Evolutionary conservation across 2,329 filamentous ascomycete genomes (phyloP).

Genomic region (Ophiostoma montium): DNA sequence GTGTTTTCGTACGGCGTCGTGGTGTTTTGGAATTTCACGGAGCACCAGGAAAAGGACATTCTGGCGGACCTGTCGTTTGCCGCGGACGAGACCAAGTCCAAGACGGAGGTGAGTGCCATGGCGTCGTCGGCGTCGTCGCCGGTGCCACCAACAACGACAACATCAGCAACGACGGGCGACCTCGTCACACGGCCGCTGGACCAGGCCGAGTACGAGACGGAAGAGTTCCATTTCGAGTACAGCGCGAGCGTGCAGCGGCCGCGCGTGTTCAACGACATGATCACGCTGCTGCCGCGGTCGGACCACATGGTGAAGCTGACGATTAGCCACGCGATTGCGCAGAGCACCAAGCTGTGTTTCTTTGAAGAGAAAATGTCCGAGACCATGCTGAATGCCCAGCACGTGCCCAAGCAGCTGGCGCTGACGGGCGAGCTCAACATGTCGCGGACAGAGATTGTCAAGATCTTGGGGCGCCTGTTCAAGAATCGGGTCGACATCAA

Average conservation of each 20-base stretch:
- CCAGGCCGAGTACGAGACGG: slow-evolving; percentile 88
- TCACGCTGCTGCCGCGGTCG: slow-evolving; percentile 73
- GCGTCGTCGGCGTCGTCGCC: neutral
- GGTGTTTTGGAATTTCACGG: slow-evolving; percentile 98
- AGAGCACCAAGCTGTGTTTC: slow-evolving; percentile 90
- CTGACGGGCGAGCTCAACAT: slow-evolving; percentile 83
- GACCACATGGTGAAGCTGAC: slow-evolving; percentile 99
- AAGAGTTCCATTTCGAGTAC: slow-evolving; percentile 98
- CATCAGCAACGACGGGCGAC: neutral
- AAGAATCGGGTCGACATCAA: slow-evolving; percentile 95
- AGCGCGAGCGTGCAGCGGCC: slow-evolving; percentile 73
- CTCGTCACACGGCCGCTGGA: slow-evolving; percentile 68
- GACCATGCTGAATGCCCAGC: slow-evolving; percentile 85
- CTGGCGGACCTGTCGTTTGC: slow-evolving; percentile 90
- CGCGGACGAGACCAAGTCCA: slow-evolving; percentile 34
- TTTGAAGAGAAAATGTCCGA: slow-evolving; percentile 94
- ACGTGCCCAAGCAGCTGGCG: slow-evolving; percentile 79
- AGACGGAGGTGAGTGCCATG: neutral
- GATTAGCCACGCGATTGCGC: slow-evolving; percentile 92
- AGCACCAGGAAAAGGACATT: slow-evolving; percentile 90
- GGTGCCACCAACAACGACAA: neutral
- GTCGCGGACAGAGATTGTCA: slow-evolving; percentile 82
- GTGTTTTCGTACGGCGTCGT: slow-evolving; percentile 95
- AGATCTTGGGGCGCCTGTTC: slow-evolving; percentile 79
- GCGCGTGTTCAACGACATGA: slow-evolving; percentile 98